Percentiles rank a stretch among this genome's conserved stretches.
phyloP scores from a whole-genome alignment of 176 grass and related monocot species.

The Saccharum spontaneum region DNA sequence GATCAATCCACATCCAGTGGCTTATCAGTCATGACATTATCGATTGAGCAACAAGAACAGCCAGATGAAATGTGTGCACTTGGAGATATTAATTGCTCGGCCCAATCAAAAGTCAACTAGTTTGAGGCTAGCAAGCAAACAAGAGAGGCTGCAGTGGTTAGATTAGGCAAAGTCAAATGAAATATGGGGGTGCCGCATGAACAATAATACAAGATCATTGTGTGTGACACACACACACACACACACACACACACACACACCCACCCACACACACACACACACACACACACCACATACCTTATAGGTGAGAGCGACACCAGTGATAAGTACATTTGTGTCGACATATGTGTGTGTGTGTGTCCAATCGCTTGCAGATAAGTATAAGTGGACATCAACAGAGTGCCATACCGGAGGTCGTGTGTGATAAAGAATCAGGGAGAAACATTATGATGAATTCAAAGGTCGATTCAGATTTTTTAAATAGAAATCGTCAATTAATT shows the following conservation, averaged over 20 bases:
- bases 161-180: neutral
- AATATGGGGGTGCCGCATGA: neutral
- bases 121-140: neutral
- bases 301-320: neutral
- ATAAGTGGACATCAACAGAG: neutral
- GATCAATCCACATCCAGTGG: neutral
- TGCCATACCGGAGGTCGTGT: neutral
- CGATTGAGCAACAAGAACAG: neutral
- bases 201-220: neutral
- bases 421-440: no score
- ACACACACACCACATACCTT: no score
- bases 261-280: no score
- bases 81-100: neutral
- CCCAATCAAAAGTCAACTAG: neutral
- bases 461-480: no score
- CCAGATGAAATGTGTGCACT: neutral
- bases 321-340: neutral
- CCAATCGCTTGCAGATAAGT: neutral
- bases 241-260: no score
- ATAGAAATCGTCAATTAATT: no score
- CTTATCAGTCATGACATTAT: neutral
- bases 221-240: no score
- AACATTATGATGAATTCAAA: no score
- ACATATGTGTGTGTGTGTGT: neutral
- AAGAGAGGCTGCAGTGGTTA: neutral